Conservation (phyloP, 192 early-diverging fungal genomes). For the Coemansia sp. region DNA sequence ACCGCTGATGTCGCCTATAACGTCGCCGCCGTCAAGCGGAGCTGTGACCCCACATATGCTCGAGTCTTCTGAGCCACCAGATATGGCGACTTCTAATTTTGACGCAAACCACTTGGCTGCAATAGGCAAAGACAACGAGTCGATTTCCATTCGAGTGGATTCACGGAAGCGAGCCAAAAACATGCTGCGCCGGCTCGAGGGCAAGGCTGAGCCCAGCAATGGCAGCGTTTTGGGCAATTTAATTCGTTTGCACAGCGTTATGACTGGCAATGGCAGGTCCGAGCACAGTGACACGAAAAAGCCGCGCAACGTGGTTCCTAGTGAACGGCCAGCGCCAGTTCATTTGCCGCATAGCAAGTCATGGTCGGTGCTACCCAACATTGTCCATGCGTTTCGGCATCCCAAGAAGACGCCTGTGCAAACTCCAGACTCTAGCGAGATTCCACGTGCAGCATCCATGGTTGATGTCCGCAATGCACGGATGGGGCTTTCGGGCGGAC, state of each 20-base stretch:
- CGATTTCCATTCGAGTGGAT: slow-evolving; percentile 30
- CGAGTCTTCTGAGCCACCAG: neutral
- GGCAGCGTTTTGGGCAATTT: slow-evolving; percentile 27
- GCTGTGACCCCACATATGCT: neutral
- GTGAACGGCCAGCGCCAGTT: neutral
- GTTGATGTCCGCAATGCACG: slow-evolving; percentile 1
- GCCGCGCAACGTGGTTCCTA: neutral
- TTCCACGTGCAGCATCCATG: slow-evolving; percentile 9
- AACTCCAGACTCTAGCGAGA: neutral
- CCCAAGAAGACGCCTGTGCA: slow-evolving; percentile 2
- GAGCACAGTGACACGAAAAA: neutral
- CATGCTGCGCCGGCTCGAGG: slow-evolving; percentile 26
- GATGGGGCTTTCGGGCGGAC: neutral
- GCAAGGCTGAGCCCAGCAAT: slow-evolving; percentile 6
- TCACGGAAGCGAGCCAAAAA: slow-evolving; percentile 24
- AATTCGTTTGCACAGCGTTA: slow-evolving; percentile 22
- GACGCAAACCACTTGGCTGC: slow-evolving; percentile 34
- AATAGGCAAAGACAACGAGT: slow-evolving; percentile 20
- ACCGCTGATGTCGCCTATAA: neutral
- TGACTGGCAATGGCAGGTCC: slow-evolving; percentile 8
- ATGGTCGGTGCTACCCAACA: slow-evolving; percentile 1
- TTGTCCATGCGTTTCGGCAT: slow-evolving; percentile 16
- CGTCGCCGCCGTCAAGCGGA: neutral
- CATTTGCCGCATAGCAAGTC: slow-evolving; percentile 9
- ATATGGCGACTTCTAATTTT: slow-evolving; percentile 28